A percentile compares a stretch with the other conserved stretches of the same genome.
Evolutionary conservation across 2,329 filamentous ascomycete genomes (phyloP).

Genomic region (Teratosphaeria viscida): DNA sequence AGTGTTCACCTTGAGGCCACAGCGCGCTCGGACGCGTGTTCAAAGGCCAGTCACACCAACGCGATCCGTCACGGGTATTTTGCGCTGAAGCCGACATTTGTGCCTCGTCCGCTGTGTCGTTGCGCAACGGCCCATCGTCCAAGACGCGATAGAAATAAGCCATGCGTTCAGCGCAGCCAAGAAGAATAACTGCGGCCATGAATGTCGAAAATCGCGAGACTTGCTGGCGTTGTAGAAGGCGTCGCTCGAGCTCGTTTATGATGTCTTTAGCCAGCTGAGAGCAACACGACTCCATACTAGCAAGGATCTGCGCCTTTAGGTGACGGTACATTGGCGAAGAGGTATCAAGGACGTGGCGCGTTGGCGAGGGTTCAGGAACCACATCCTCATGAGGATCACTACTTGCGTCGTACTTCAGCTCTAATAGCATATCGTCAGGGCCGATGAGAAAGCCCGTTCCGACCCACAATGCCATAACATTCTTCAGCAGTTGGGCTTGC

Average conservation of each 20-base stretch:
- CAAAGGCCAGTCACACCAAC: slow-evolving; percentile 38
- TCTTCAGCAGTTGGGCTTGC: slow-evolving; percentile 37
- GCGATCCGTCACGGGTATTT: not conserved
- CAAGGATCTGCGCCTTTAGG: slow-evolving; percentile 44
- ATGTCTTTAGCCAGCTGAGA: slow-evolving; percentile 42
- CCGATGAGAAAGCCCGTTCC: slow-evolving; percentile 44
- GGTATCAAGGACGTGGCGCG: slow-evolving; percentile 2
- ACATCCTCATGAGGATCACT: slow-evolving; percentile 19
- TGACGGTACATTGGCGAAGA: slow-evolving; percentile 29
- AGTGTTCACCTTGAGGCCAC: slow-evolving; percentile 46
- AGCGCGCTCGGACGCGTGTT: slow-evolving; percentile 42
- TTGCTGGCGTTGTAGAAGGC: slow-evolving; percentile 48
- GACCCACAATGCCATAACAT: slow-evolving; percentile 47
- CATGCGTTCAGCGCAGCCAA: slow-evolving; percentile 51
- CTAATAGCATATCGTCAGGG: slow-evolving; percentile 33
- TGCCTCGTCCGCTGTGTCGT: not conserved
- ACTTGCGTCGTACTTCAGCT: slow-evolving; percentile 37
- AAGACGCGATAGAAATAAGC: slow-evolving; percentile 41
- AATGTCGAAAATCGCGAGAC: slow-evolving; percentile 49
- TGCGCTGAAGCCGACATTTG: not conserved
- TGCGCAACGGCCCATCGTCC: slow-evolving; percentile 2
- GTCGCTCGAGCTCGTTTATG: slow-evolving; percentile 50
- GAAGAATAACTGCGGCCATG: slow-evolving; percentile 46
- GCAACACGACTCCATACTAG: slow-evolving; percentile 45
- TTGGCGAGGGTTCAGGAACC: slow-evolving; percentile 6